phyloP scores from a whole-genome alignment of 176 grass and related monocot species.

The Tuctoria greenei region DNA sequence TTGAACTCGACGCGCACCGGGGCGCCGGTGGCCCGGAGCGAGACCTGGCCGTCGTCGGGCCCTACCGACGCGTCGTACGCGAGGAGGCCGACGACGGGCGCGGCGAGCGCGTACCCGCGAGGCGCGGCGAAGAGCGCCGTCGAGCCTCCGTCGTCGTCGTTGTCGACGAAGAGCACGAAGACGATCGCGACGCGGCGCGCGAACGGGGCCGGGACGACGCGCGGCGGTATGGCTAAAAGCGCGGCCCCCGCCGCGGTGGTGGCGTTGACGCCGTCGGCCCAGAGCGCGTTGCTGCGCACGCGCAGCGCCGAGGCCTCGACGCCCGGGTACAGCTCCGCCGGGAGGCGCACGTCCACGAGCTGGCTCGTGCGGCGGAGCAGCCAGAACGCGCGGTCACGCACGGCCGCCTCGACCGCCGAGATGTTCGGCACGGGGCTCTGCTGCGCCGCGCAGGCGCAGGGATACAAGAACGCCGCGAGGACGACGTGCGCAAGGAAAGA shows the following conservation, averaged over 20 bases:
- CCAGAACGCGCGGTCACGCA: slow-evolving; percentile 48
- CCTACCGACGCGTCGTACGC: slow-evolving; percentile 47
- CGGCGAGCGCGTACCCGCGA: slow-evolving; percentile 25
- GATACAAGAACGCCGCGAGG: slow-evolving; percentile 2
- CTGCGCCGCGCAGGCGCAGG: background rate
- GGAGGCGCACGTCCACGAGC: slow-evolving; percentile 31
- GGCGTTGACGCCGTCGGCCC: slow-evolving; percentile 39
- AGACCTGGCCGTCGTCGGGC: slow-evolving; percentile 15
- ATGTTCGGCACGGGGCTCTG: slow-evolving; percentile 2
- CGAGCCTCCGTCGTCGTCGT: background rate
- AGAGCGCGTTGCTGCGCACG: slow-evolving; percentile 47
- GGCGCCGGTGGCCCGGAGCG: slow-evolving; percentile 28
- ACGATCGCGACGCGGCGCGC: slow-evolving; percentile 48
- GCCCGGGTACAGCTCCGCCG: background rate
- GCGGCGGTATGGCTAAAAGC: slow-evolving; percentile 42
- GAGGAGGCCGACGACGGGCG: slow-evolving; percentile 37
- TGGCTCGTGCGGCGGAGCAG: slow-evolving; percentile 38
- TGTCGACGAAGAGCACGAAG: slow-evolving; percentile 38
- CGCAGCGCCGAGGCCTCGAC: slow-evolving; percentile 46
- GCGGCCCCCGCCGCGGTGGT: background rate
- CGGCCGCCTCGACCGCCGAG: slow-evolving; percentile 29
- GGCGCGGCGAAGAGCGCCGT: slow-evolving; percentile 34
- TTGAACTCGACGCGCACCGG: slow-evolving; percentile 43
- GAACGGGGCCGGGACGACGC: slow-evolving; percentile 41
- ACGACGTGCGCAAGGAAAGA: slow-evolving; percentile 10